Base-by-base conservation (phyloP, 2,329 filamentous ascomycete species). In the Tolypocladium tundrense region DNA sequence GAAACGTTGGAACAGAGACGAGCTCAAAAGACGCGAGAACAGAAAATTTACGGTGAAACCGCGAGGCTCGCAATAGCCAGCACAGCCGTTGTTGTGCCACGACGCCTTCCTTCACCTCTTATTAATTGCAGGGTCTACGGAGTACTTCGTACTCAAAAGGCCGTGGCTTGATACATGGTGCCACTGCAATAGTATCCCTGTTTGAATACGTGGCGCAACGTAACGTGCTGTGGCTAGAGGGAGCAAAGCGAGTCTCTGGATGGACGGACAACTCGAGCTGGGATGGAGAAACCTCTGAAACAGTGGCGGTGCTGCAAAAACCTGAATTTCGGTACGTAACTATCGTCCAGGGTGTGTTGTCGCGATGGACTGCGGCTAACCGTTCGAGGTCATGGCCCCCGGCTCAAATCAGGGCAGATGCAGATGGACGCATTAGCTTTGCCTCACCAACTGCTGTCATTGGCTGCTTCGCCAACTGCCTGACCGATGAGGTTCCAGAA, bases 291-390 rank as follows among this genome's bases (percentile, higher is more conserved):
- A 27, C 16, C 21, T 51, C 33, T 55, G 57, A 59, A 61, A 61
- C 58, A 59, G 60, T 61, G 58, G 59, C 61, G 52, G 58, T 62
- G 61, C 61, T 35, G 21, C 27, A 31, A 39, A 59, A 33, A 33
- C 54, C 60, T 55, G 45, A 50, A 10, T n/a, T 19, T 19, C 24
- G 41, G n/a, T 7, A 31, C 27, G 27, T 31, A 48, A 19, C 14
- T 3, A 48, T 56, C 10, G 31, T 55, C 55, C 43, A 48, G 43
- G 24, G 24, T 48, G 24, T 13, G 13, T 14, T 16, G 13, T 21
- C 24, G 24, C 24, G 4, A 10, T 21, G 9, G 41, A 16, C 21
- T 14, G 39, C 21, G 27, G 35, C 24, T 16, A n/a, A 42, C 41
- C 39, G 39, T 54, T 54, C 40, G 53, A 43, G 53, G n/a, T 42